Base-by-base conservation (phyloP, 164 flowering plant species). In the Vitis cinerea region DNA sequence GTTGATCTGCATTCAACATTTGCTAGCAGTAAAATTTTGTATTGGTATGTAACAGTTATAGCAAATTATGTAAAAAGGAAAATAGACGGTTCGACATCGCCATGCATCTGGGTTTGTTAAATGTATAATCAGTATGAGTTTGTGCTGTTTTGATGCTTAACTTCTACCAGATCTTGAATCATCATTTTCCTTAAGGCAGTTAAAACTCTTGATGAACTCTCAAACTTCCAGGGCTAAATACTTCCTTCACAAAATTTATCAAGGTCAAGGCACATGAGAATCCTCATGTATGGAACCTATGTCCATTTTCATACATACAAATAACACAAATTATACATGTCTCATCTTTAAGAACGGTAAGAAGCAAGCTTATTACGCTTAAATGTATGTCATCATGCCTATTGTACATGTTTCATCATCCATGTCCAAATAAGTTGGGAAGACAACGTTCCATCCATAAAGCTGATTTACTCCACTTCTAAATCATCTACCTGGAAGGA, bases 401-500 rank as follows among this genome's bases (percentile, higher is more conserved):
- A 66, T 67, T 58, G 57, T 77, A 78, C 83, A 83, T 57, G 66
- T 72, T 75, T 59, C 66, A 53, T 68, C 51, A 65, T 79, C 73
- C 63, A 77, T 76, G 55, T 64, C 70, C 63, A 67, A 51, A 67
- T 53, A 15, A 60, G 51, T 54, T 50, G 53, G 60, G 60, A 64
- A 60, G 58, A 60, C 55, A 61, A 54, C 49, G 68, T 63, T 66
- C 63, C 65, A 62, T 47, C 59, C 75, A 66, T 65, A 44, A 27
- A 55, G 61, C 59, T 61, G 50, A 64, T 31, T 53, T 15, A 59
- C 66, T 53, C 67, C 63, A 23, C 51, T 64, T 53, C 29, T 11
- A 37, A 52, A 68, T 13, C 19, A 63, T 17, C 51, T 50, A 63
- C 65, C 69, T 64, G 44, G 44, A 63, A 47, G 56, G 10, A 37